Percentiles rank a stretch among this genome's conserved stretches.
These are phyloP conservation scores for Colletotrichum camelliae DNA, from an alignment of 2,329 filamentous ascomycete genomes.

Conservation along the genomic window DNA sequence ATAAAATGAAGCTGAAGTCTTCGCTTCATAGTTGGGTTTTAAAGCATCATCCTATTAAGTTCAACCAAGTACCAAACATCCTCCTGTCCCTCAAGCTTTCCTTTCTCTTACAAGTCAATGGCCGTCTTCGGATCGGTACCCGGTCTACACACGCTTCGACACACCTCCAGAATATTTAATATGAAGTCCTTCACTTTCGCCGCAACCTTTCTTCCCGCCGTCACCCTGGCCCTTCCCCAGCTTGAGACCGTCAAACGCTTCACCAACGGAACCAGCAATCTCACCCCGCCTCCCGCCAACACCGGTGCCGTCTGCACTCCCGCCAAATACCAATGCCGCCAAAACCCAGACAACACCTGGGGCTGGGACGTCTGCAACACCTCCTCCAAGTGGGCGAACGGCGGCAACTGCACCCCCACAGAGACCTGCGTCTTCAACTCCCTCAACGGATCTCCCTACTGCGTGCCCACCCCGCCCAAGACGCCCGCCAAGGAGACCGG, in stretches of 20 bases:
- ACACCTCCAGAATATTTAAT: neutral
- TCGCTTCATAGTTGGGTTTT: too few species aligned
- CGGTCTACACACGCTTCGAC: too few species aligned
- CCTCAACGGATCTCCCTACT: constrained; percentile 15
- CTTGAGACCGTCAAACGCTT: neutral
- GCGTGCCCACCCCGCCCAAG: neutral
- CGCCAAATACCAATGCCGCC: neutral
- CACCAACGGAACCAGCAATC: neutral
- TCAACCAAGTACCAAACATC: too few species aligned
- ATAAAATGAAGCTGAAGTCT: too few species aligned
- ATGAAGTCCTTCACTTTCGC: neutral
- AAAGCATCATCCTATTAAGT: too few species aligned
- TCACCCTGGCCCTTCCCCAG: neutral
- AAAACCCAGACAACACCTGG: neutral
- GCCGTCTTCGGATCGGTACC: neutral
- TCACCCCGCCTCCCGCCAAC: neutral
- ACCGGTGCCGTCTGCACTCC: neutral
- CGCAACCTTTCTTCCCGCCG: neutral
- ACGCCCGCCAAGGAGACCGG: neutral
- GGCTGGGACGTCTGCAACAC: neutral
- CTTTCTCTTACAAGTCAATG: neutral
- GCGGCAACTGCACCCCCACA: neutral
- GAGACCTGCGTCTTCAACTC: constrained; percentile 19
- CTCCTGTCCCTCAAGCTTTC: too few species aligned
- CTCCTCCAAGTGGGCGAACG: neutral